Base-by-base conservation (phyloP, 371 early-diverging fungal species). In the Mortierella sp. region DNA sequence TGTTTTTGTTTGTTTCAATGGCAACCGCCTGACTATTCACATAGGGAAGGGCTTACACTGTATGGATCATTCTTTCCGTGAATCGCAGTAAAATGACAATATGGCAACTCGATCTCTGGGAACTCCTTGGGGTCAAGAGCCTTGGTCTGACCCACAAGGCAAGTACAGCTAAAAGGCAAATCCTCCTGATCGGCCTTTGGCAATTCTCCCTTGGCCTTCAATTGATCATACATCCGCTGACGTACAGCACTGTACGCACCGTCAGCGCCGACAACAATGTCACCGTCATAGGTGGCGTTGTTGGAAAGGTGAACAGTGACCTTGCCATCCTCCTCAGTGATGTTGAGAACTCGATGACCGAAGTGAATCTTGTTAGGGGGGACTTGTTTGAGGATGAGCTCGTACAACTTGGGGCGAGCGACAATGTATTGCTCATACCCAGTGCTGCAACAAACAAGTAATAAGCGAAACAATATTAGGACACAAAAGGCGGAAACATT, bases 181-280 rank as follows among this genome's bases (percentile, higher is more conserved):
- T 42, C 55, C 38, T 34, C 47, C 10, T 60, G 24, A 26, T 76
- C 76, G 3, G 28, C 5, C n/a, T 21, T 42, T 0, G 77, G 77
- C 0, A 77, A 50, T 4, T 24, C n/a, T 1, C 77, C 77, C 19
- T 60, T 44, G 48, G 28, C 47, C 9, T 57, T 45, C 34, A 77
- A 16, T 9, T 54, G 21, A 48, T 72, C 42, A 24, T 72, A 77
- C 4, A 77, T 28, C 0, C 45, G 48, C 48, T 77, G 77, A 24
- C 77, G 77, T 19, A 77, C 77, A 10, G 48, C 72, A 19, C 72
- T 71, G 34, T 77, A 60, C 4, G 77, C 77, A 1, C 77, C 77
- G 38, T 77, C 77, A 10, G 77, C 77, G 2, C 77, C 77, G 6
- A 77, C 72, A 34, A 77, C 34, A 8, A 77, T 57, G n/a, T 77